Evolutionary conservation across 148 eudicot species (phyloP), one percentile per base, ranked within the genome.

Genomic region (Selenicereus undatus): DNA sequence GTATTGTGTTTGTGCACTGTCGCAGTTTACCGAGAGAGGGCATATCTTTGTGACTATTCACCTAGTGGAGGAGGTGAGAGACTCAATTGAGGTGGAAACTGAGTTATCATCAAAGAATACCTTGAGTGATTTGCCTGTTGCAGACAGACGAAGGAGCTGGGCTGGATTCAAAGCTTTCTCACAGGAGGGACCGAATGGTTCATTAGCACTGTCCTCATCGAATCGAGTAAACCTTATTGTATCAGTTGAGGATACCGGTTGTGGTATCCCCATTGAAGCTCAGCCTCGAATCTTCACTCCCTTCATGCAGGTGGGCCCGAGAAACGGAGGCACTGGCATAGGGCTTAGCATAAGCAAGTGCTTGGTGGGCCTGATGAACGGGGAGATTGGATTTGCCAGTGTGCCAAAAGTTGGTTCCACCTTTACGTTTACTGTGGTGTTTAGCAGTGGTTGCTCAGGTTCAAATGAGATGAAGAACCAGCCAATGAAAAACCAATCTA

Each of bases 271-370:
- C n/a, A 29, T 82, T 13, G 94, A 93, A 72, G 92, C 95, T 43
- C 99, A 96, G 81, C 73, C 90, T 69, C 92, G 89, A 24, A 84
- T 96, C 27, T 96, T 96, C 79, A 96, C 94, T n/a, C 99, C 99
- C 51, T 96, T 93, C 89, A 92, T 96, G 99, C 99, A 96, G 78
- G 99, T 92, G 39, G 91, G 95, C 43, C 93, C 98, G 17, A 89
- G 86, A 62, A 92, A 89, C 66, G 99, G 99, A 42, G 99, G 99
- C 65, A 96, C 99, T 1, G 99, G 99, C 60, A 96, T 96, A 69
- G 99, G 99, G 36, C 85, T 96, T 30, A 96, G 99, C 90, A 96
- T 96, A 75, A 93, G 99, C 90, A 96, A 96, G 86, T 93, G 94
- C 81, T 86, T 96, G 85, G 99, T 93, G 75, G 89, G 90, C 22